A percentile compares a stretch with the other conserved stretches of the same genome.
These are phyloP conservation scores for Blastomyces silverae DNA, from an alignment of 2,329 filamentous ascomycete genomes.

Conservation along the genomic window DNA sequence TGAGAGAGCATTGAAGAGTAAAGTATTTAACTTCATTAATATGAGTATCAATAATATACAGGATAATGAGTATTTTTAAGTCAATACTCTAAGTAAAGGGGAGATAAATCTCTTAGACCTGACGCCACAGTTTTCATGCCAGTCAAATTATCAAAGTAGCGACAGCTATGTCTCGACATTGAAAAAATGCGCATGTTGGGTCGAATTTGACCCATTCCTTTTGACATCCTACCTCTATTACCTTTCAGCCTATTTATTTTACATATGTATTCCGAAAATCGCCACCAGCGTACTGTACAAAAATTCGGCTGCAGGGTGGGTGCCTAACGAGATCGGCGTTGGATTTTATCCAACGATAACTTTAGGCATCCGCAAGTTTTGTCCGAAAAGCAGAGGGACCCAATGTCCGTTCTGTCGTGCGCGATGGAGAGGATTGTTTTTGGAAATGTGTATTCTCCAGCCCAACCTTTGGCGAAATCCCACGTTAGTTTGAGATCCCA, in stretches of 20 bases:
- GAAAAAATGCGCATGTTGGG: background rate
- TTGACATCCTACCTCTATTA: background rate
- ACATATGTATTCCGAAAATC: background rate
- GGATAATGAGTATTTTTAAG: background rate
- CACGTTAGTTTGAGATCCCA: background rate
- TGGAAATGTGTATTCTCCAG: background rate
- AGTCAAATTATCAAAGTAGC: background rate
- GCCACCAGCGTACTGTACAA: background rate
- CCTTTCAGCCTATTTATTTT: background rate
- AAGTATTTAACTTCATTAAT: background rate
- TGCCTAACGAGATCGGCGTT: background rate
- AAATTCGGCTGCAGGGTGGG: background rate
- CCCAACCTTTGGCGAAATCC: background rate
- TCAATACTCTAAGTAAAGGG: background rate
- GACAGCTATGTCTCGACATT: background rate
- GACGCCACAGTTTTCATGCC: background rate
- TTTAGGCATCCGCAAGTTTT: background rate
- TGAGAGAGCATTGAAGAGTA: background rate
- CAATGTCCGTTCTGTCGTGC: background rate
- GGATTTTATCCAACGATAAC: background rate
- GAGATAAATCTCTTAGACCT: background rate
- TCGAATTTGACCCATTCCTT: background rate
- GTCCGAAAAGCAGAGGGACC: background rate
- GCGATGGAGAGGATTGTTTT: background rate
- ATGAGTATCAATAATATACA: conserved; percentile 4